Evolutionary conservation across 2,329 filamentous ascomycete genomes (phyloP), one percentile per base, ranked within the genome.

Genomic region (Blastomyces emzantsi): DNA sequence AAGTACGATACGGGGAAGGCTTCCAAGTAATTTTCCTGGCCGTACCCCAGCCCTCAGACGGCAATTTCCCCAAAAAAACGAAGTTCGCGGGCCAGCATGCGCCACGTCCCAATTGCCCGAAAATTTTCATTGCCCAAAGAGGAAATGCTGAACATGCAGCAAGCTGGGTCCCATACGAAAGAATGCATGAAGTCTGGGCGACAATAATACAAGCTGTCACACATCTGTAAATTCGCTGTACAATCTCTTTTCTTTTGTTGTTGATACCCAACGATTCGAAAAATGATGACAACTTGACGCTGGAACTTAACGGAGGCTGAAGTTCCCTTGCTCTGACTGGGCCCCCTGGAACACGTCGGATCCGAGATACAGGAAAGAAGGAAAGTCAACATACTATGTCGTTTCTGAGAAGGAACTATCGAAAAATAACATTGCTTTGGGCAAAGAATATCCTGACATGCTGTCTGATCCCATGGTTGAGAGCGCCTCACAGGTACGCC

Each of bases 61-160:
- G 33, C 17, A 58, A 13, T 56, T n/a, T 41, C 30, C 30, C 8
- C 17, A 22, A 22, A 39, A 30, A 36, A 36, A 28, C 2, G 22
- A 49, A 60, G 17, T 8, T 8, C 52, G 25, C 47, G 43, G 47
- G 43, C 25, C 41, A 36, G 41, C 25, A 43, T 60, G 25, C 57
- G 57, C 57, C 57, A 60, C 39, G 49, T 49, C 57, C 56, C 30
- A 30, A 47, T 49, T 47, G 25, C 41, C 28, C 30, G 39, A 33
- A 28, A 11, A 13, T 60, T 47, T 25, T 8, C 19, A 47, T 33
- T 28, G 41, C 22, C 22, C 57, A 59, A 59, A 47, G 28, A 45
- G 57, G 39, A 59, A 45, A 33, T 43, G 57, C 7, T 59, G 57
- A 25, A 59, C 39, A 59, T 59, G 57, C 57, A 59, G 36, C 36